phyloP scores from a whole-genome alignment of 257 asterid genomes.

The Prunella vulgaris region DNA sequence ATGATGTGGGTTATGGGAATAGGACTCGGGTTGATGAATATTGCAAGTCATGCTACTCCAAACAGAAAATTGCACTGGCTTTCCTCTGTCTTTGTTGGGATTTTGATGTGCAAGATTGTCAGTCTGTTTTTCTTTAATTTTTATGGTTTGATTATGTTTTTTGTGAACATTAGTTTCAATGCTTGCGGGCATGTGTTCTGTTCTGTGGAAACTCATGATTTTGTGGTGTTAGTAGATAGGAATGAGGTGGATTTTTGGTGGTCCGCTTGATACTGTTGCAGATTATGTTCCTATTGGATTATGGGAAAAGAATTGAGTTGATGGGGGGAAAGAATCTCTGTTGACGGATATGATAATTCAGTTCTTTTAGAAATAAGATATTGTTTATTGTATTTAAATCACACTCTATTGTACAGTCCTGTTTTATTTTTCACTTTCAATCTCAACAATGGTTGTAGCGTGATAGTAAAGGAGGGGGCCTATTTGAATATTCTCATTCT shows the following conservation, averaged over 20 bases:
- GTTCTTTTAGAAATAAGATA: neutral
- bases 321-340: neutral
- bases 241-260: neutral
- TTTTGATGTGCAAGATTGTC: constrained; percentile 83
- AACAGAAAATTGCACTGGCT: constrained; percentile 57
- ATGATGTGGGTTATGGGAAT: constrained; percentile 32
- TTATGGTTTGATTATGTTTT: neutral
- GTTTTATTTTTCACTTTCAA: neutral
- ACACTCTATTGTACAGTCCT: neutral
- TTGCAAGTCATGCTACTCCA: constrained; percentile 41
- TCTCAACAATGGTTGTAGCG: neutral
- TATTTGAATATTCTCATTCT: neutral
- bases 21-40: constrained; percentile 28
- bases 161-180: neutral
- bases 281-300: neutral
- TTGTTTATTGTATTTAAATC: neutral
- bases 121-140: constrained; percentile 22
- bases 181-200: neutral
- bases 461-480: too few relatives aligned
- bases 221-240: constrained; percentile 3
- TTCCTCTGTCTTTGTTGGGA: constrained; percentile 53
- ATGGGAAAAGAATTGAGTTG: constrained; percentile 1
- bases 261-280: neutral
- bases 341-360: constrained; percentile 4
- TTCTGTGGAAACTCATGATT: neutral